Evolutionary conservation across 345 rosid genomes (phyloP).

Genomic region (Carallia pectinifolia): DNA sequence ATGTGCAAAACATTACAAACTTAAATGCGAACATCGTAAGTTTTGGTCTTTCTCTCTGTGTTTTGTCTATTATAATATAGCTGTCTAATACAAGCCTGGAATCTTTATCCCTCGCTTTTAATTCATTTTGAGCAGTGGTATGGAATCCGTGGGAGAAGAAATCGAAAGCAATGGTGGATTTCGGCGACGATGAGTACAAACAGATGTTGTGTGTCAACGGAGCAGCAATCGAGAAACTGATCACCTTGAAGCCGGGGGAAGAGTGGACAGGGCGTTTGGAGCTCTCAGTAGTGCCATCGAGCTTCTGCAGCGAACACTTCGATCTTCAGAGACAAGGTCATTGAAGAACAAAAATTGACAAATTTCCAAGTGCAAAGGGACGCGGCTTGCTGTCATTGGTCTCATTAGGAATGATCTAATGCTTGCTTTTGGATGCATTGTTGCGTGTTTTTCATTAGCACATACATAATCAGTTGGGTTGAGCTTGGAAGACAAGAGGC

Average conservation of each 20-base stretch:
- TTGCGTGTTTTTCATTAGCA: too few species aligned
- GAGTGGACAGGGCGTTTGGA: constrained; percentile 30
- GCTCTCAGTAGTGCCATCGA: constrained; percentile 26
- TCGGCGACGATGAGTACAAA: constrained; percentile 47
- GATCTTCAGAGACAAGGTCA: constrained; percentile 15
- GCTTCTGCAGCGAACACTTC: constrained; percentile 27
- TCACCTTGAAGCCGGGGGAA: constrained; percentile 31
- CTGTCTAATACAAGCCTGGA: too few species aligned
- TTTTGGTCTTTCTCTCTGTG: too few species aligned
- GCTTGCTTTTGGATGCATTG: too few species aligned
- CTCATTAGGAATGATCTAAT: too few species aligned
- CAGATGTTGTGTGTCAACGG: constrained; percentile 43
- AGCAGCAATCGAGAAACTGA: constrained; percentile 27
- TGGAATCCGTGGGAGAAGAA: constrained; percentile 57
- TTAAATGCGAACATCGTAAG: too few species aligned
- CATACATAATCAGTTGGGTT: too few species aligned
- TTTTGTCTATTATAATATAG: too few species aligned
- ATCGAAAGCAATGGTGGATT: constrained; percentile 33
- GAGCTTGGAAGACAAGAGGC: too few species aligned
- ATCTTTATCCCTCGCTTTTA: neutral
- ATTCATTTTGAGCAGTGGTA: constrained; percentile 23
- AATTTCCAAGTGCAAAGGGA: neutral
- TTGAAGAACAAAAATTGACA: neutral
- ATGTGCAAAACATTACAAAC: too few species aligned
- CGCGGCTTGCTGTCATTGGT: neutral